phyloP scores from a whole-genome alignment of 1,284 basidiomycete genomes.

The Trametes versicolor region DNA sequence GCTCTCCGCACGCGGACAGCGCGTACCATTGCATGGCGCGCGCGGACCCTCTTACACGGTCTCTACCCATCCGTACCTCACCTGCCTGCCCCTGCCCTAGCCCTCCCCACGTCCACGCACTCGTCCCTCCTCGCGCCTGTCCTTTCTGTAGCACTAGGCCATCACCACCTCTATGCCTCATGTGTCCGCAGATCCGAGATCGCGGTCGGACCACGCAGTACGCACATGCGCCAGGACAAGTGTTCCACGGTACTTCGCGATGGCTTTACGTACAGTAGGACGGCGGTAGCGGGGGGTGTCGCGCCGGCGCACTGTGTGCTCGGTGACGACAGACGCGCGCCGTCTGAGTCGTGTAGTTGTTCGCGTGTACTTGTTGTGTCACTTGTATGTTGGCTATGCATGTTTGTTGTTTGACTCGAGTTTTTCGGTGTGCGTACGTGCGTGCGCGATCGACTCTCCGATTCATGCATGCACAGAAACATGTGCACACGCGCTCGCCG shows the following conservation, averaged over 20 bases:
- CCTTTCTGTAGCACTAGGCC: slow-evolving; percentile 16
- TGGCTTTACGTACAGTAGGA: slow-evolving; percentile 4
- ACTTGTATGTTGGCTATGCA: slow-evolving; percentile 20
- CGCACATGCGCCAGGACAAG: neutral
- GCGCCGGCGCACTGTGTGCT: slow-evolving; percentile 23
- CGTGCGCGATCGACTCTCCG: neutral
- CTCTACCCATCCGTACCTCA: neutral
- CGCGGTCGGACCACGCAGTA: slow-evolving; percentile 16
- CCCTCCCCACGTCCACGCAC: neutral
- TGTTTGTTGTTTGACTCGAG: slow-evolving; percentile 14
- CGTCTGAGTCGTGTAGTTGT: slow-evolving; percentile 11
- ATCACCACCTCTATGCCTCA: slow-evolving; percentile 6
- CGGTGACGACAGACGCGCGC: slow-evolving; percentile 17
- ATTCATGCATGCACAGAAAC: neutral
- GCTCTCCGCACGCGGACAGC: slow-evolving; percentile 8
- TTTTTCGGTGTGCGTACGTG: neutral
- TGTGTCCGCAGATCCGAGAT: slow-evolving; percentile 28
- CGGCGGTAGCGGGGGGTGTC: slow-evolving; percentile 18
- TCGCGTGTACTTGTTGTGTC: slow-evolving; percentile 12
- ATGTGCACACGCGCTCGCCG: too few relatives aligned
- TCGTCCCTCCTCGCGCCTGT: slow-evolving; percentile 15
- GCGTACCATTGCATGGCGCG: slow-evolving; percentile 12
- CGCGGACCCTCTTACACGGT: slow-evolving; percentile 1
- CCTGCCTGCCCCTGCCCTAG: neutral
- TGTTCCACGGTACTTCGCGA: neutral